phyloP scores from a whole-genome alignment of 2,329 filamentous ascomycete species.

The Elsinoe arachidis region DNA sequence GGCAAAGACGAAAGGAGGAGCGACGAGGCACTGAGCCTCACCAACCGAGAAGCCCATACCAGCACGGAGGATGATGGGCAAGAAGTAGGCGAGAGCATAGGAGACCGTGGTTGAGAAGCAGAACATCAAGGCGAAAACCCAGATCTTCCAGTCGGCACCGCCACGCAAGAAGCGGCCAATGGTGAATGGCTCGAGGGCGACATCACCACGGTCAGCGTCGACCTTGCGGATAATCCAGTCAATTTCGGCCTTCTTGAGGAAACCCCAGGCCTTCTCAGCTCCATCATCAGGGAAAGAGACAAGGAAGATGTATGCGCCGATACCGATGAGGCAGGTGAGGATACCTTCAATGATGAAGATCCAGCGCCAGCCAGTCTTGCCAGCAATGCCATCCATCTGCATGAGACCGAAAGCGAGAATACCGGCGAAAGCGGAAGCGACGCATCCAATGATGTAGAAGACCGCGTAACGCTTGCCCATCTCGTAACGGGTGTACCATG shows the following conservation, averaged over 20 bases:
- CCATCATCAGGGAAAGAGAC: slow-evolving; percentile 38
- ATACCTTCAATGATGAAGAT: slow-evolving; percentile 27
- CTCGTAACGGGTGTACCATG: slow-evolving; percentile 33
- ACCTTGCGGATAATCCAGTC: slow-evolving; percentile 41
- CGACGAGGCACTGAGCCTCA: slow-evolving; percentile 59
- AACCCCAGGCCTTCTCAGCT: slow-evolving; percentile 33
- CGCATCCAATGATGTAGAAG: slow-evolving; percentile 40
- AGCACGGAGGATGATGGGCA: slow-evolving; percentile 60
- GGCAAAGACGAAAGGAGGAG: slow-evolving; percentile 59
- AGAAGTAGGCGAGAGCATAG: slow-evolving; percentile 70
- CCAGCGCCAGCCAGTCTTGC: slow-evolving; percentile 36
- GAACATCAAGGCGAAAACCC: slow-evolving; percentile 47
- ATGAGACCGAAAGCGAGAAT: slow-evolving; percentile 28
- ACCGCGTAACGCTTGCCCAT: slow-evolving; percentile 31
- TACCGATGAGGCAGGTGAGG: slow-evolving; percentile 34
- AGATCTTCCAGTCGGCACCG: slow-evolving; percentile 43
- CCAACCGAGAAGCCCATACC: slow-evolving; percentile 58
- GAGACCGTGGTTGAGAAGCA: slow-evolving; percentile 60
- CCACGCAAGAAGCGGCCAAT: slow-evolving; percentile 39
- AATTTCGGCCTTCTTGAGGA: slow-evolving; percentile 36
- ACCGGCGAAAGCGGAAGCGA: slow-evolving; percentile 37
- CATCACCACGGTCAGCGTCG: slow-evolving; percentile 44
- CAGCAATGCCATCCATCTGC: slow-evolving; percentile 40
- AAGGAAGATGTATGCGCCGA: slow-evolving; percentile 35
- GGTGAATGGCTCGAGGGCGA: slow-evolving; percentile 38